Base-by-base conservation (phyloP, 192 early-diverging fungal genomes). In the Backusella sp. region DNA sequence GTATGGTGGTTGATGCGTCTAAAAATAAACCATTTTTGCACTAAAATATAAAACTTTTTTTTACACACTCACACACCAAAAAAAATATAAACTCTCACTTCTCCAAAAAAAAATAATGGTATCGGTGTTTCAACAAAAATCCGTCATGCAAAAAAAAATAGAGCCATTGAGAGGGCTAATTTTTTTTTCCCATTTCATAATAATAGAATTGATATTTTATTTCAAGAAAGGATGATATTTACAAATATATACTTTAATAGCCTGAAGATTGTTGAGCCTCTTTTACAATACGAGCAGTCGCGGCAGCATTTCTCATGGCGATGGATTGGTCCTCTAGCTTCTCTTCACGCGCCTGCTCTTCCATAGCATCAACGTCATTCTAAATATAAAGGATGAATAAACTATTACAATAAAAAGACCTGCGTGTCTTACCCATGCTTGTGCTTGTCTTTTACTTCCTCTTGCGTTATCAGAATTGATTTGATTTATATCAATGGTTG, bases 211-310 rank as follows among this genome's bases (percentile, higher is more conserved):
- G 15, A 52, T 52, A 52, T 39, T 39, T 39, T 52, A 52, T 52
- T 52, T 32, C 30, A 32, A 32, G 30, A 32, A 32, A 32, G 30
- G 30, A 32, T 32, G 30, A 32, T 56, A 62, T 62, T 28, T 62
- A 62, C 56, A 62, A 62, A 19, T 30, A 17, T 17, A 15, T 34
- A 32, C 32, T 39, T 68, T 69, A 69, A 69, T 39, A 37, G n/a
- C 68, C 68, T 12, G 68, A 69, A n/a, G 68, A 69, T 69, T 69
- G 68, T 21, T 69, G 68, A 15, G 70, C 70, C 28, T 71, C 70
- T 32, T 44, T 28, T 9, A 71, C 70, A n/a, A 71, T 71, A 71
- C 70, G 70, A 19, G 70, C 70, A 19, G 70, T 71, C 15, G 30
- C 23, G 2, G 21, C 42, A 49, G 70, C 70, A 28, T 71, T 71